phyloP scores from a whole-genome alignment of 1,284 basidiomycete genomes.

The Lignosus rhinocerotis region DNA sequence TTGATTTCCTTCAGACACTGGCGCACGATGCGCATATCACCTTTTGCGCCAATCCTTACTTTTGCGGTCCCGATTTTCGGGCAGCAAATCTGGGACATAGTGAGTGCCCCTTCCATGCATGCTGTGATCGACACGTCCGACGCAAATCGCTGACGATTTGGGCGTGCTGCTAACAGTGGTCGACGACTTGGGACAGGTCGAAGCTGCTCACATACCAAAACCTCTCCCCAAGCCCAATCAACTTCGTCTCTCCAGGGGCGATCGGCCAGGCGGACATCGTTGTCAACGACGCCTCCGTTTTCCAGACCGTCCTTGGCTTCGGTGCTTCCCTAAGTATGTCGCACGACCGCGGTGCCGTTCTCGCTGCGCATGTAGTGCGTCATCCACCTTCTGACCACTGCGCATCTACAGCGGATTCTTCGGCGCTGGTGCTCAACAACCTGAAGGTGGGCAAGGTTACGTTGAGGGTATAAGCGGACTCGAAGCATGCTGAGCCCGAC shows the following conservation, averaged over 20 bases:
- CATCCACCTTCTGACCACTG: not conserved
- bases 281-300: constrained; percentile 40
- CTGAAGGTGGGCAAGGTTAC: constrained; percentile 40
- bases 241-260: constrained; percentile 40
- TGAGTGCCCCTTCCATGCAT: constrained; percentile 4
- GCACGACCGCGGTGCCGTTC: constrained; percentile 1
- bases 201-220: constrained; percentile 36
- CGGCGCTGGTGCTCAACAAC: constrained; percentile 43
- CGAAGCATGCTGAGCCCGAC: not conserved
- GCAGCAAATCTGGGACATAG: constrained; percentile 25
- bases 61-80: constrained; percentile 11
- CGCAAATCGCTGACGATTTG: not conserved
- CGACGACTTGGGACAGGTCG: constrained; percentile 39
- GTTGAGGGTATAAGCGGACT: not conserved
- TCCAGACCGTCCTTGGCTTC: constrained; percentile 50
- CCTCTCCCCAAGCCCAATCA: constrained; percentile 34
- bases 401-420: constrained; percentile 45
- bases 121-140: not conserved
- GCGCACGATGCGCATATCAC: constrained; percentile 11
- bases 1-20: not conserved
- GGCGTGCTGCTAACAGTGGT: constrained; percentile 28
- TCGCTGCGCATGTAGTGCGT: constrained; percentile 2
- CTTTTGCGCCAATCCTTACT: constrained; percentile 13
- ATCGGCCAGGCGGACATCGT: constrained; percentile 47
- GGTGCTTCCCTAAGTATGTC: constrained; percentile 46